Evolutionary conservation across 768 basidiomycete genomes (phyloP).

Genomic region (Coprinopsis marcescibilis): DNA sequence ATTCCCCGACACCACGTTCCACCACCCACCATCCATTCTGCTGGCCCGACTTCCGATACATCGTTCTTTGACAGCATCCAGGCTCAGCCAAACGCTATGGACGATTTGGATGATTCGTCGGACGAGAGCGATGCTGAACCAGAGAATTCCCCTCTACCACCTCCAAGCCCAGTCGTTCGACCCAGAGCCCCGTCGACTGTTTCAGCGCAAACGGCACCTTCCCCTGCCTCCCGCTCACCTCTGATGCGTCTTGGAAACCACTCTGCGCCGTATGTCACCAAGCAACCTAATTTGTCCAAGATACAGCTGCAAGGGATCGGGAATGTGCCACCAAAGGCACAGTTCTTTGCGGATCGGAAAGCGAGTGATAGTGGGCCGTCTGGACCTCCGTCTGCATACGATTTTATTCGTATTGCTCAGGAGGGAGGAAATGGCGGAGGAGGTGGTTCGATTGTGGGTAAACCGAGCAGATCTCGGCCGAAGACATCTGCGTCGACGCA

Average conservation of each 20-base stretch:
- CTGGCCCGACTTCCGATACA: constrained; percentile 56
- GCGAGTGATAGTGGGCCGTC: constrained; percentile 31
- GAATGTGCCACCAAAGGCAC: constrained; percentile 38
- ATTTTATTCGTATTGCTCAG: constrained; percentile 42
- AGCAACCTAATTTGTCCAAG: constrained; percentile 24
- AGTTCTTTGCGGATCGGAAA: constrained; percentile 46
- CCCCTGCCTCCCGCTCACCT: constrained; percentile 28
- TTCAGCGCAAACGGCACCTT: constrained; percentile 26
- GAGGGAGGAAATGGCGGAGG: constrained; percentile 34
- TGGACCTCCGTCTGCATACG: constrained; percentile 34
- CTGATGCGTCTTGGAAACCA: constrained; percentile 65
- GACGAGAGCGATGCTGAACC: constrained; percentile 35
- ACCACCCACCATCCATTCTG: constrained; percentile 46
- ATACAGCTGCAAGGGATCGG: constrained; percentile 46
- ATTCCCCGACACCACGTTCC: constrained; percentile 39
- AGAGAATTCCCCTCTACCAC: constrained; percentile 13
- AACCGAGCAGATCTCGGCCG: neutral
- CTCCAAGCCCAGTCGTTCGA: constrained; percentile 14
- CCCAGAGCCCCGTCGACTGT: no score
- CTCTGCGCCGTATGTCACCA: constrained; percentile 59
- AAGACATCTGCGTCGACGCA: constrained; percentile 3
- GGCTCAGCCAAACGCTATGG: constrained; percentile 64
- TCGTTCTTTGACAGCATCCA: constrained; percentile 76
- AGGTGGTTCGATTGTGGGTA: no score
- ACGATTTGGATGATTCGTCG: constrained; percentile 63